These are phyloP conservation scores for Brassica hybrid DNA, from an alignment of 441 rosid genomes.

Conservation along the genomic window DNA sequence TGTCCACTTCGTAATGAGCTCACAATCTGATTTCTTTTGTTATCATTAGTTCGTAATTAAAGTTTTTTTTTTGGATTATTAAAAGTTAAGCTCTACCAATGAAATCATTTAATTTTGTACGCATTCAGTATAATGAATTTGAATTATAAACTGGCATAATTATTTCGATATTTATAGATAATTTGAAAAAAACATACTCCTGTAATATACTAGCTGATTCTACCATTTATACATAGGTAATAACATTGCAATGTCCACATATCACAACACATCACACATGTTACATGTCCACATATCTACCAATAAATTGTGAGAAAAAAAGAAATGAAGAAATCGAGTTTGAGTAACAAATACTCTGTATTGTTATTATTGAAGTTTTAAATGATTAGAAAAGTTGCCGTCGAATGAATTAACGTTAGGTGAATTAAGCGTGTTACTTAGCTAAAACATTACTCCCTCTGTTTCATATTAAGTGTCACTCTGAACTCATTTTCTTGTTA, in stretches of 20 bases:
- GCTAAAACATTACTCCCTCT: too few relatives aligned
- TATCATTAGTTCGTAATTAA: not conserved
- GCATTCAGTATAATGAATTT: not conserved
- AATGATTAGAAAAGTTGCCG: slow-evolving; percentile 17
- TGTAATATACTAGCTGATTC: not conserved
- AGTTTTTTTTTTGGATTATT: not conserved
- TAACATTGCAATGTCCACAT: not conserved
- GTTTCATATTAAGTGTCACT: too few relatives aligned
- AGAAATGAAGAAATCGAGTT: slow-evolving; percentile 13
- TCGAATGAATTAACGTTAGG: slow-evolving; percentile 13
- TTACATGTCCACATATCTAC: not conserved
- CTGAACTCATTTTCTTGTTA: too few relatives aligned
- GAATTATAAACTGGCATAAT: not conserved
- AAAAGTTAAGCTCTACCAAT: not conserved
- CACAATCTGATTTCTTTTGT: not conserved
- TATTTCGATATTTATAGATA: not conserved
- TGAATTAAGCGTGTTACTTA: not conserved
- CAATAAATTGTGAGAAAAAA: not conserved
- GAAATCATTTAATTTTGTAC: not conserved
- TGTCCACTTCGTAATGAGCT: not conserved
- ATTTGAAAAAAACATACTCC: not conserved
- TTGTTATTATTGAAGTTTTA: not conserved
- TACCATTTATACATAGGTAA: not conserved
- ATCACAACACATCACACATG: not conserved
- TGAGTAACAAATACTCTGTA: slow-evolving; percentile 28